Evolutionary conservation across 1,139 yeast genomes (phyloP).

Genomic region (Maudiozyma humilis): DNA sequence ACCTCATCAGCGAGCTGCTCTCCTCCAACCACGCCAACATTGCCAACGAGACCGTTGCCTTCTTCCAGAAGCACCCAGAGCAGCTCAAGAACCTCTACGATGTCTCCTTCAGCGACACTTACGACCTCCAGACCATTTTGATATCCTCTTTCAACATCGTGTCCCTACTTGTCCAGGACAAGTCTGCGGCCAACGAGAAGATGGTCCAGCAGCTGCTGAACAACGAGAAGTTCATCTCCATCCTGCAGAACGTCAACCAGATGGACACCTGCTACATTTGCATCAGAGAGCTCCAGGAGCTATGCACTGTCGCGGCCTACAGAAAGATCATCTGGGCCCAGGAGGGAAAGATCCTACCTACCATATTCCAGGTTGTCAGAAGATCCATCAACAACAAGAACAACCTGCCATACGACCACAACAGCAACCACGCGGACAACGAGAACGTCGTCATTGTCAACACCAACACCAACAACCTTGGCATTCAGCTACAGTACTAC

Average conservation of each 20-base stretch:
- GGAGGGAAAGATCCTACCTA: constrained; percentile 48
- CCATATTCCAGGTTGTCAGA: constrained; percentile 40
- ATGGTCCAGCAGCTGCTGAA: constrained; percentile 19
- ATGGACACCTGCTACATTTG: constrained; percentile 29
- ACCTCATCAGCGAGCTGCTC: constrained; percentile 57
- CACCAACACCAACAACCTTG: constrained; percentile 41
- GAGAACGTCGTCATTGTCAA: constrained; percentile 22
- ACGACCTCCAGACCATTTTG: constrained; percentile 24
- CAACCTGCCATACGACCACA: constrained; percentile 2
- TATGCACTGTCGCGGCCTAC: constrained; percentile 47
- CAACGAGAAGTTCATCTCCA: constrained; percentile 19
- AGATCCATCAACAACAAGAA: constrained; percentile 16
- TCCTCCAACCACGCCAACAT: constrained; percentile 23
- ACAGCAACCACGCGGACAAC: not conserved
- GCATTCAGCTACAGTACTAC: constrained; percentile 79
- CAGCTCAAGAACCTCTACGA: constrained; percentile 31
- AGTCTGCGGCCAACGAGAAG: constrained; percentile 14
- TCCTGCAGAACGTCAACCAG: constrained; percentile 21
- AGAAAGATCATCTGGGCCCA: constrained; percentile 51
- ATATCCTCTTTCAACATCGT: constrained; percentile 30
- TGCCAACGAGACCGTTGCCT: constrained; percentile 40
- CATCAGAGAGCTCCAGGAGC: constrained; percentile 28
- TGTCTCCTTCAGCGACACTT: constrained; percentile 20
- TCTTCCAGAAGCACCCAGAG: constrained; percentile 32
- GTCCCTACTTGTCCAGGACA: constrained; percentile 30